Conservation (phyloP, 116 monocot genomes). For the Trichopus zeylanicus region DNA sequence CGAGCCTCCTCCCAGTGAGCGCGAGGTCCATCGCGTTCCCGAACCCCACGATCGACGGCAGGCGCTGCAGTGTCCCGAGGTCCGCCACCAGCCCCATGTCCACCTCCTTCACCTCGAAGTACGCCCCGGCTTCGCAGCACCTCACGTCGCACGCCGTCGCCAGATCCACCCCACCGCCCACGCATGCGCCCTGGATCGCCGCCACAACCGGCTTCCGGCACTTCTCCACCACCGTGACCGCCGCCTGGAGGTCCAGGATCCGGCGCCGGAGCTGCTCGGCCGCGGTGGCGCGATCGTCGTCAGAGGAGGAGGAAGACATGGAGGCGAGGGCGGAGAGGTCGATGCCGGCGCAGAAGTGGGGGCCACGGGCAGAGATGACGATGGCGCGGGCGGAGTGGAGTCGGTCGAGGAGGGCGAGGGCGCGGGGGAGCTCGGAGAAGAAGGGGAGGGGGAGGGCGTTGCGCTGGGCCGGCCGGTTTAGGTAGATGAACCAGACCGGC, state of each 20-base stretch:
- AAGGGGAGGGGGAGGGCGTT: conserved; percentile 60
- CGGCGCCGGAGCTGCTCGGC: conserved; percentile 42
- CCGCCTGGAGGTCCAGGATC: conserved; percentile 57
- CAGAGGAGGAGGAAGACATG: conserved; percentile 4
- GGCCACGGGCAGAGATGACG: conserved; percentile 57
- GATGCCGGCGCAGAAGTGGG: conserved; percentile 86
- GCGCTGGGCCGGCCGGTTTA: conserved; percentile 55
- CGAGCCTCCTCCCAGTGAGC: conserved; percentile 60
- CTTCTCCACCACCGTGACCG: conserved; percentile 57
- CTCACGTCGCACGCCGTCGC: conserved; percentile 71
- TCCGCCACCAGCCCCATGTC: conserved; percentile 77
- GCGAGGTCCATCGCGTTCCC: conserved; percentile 78
- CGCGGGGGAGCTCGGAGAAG: conserved; percentile 81
- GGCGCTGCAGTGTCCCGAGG: conserved; percentile 79
- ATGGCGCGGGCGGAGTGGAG: conserved; percentile 43
- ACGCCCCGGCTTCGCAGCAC: conserved; percentile 52
- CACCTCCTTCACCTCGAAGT: conserved; percentile 81
- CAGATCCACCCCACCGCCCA: conserved; percentile 83
- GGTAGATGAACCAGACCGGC: conserved; percentile 65
- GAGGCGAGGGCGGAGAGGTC: conserved; percentile 49
- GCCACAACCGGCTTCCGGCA: conserved; percentile 82
- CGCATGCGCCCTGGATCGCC: conserved; percentile 72
- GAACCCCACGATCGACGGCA: conserved; percentile 70
- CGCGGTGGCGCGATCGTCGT: conserved; percentile 18
- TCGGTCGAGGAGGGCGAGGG: conserved; percentile 59